Evolutionary conservation across 2,329 filamentous ascomycete species (phyloP).

Genomic region (Cercospora janseana): DNA sequence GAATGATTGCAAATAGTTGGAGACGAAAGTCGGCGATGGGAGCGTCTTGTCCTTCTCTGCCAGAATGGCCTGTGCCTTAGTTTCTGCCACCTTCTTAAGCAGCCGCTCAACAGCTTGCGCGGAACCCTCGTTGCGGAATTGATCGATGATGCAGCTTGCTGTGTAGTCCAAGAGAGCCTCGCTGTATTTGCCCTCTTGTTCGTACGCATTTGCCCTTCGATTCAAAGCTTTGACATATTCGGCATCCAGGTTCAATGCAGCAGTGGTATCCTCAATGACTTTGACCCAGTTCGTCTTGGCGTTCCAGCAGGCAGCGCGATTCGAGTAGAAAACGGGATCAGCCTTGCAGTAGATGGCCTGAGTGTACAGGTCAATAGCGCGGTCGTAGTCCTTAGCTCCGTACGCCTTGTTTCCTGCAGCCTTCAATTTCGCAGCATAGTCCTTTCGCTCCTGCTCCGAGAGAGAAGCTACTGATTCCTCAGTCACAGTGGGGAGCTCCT

Average conservation of each 20-base stretch:
- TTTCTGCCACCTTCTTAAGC: slow-evolving; percentile 93
- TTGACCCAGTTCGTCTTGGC: slow-evolving; percentile 90
- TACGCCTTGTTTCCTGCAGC: slow-evolving; percentile 95
- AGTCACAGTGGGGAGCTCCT: slow-evolving; percentile 51
- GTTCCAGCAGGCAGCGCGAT: slow-evolving; percentile 96
- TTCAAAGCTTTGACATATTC: slow-evolving; percentile 98
- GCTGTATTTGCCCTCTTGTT: slow-evolving; percentile 85
- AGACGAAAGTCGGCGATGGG: slow-evolving; percentile 92
- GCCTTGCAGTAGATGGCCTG: slow-evolving; percentile 96
- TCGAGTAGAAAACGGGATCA: slow-evolving; percentile 97
- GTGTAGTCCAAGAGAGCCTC: slow-evolving; percentile 97
- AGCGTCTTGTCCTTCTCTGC: slow-evolving; percentile 77
- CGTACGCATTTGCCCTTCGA: slow-evolving; percentile 92
- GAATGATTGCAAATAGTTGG: slow-evolving; percentile 99
- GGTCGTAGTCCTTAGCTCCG: slow-evolving; percentile 87
- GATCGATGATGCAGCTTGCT: slow-evolving; percentile 97
- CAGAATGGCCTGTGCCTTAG: slow-evolving; percentile 88
- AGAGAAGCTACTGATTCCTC: slow-evolving; percentile 46
- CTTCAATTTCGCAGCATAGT: slow-evolving; percentile 88
- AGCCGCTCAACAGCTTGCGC: slow-evolving; percentile 88
- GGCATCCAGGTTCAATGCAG: slow-evolving; percentile 86
- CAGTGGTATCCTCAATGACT: slow-evolving; percentile 94
- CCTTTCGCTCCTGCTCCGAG: slow-evolving; percentile 68
- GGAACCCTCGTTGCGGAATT: slow-evolving; percentile 87
- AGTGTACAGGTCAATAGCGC: slow-evolving; percentile 90